Conservation (phyloP, 2,329 filamentous ascomycete genomes). For the Metarhizium sp. region DNA sequence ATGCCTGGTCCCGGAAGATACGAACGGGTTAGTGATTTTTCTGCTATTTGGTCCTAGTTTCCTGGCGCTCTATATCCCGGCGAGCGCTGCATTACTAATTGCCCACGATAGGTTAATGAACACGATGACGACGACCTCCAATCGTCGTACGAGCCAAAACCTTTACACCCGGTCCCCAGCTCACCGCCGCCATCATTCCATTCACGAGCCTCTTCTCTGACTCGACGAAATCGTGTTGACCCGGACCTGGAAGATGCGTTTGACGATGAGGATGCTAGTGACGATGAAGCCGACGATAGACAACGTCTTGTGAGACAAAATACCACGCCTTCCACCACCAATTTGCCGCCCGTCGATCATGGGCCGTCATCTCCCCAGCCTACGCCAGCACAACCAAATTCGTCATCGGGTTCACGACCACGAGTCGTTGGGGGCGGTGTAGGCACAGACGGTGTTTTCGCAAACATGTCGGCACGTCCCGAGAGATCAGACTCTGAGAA, state of each 20-base stretch:
- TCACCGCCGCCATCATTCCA: conserved; percentile 78
- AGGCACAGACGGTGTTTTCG: conserved; percentile 92
- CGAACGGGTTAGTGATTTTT: conserved; percentile 40
- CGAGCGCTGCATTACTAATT: conserved; percentile 4
- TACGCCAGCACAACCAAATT: conserved; percentile 14
- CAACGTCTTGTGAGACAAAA: conserved; percentile 74
- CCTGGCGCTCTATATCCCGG: conserved; percentile 1
- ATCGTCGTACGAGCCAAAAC: conserved; percentile 20
- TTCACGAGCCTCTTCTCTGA: conserved; percentile 61
- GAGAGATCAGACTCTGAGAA: conserved; percentile 67
- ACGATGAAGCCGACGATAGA: conserved; percentile 68
- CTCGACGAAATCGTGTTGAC: conserved; percentile 46
- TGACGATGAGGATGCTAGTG: conserved; percentile 71
- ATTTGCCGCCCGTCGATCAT: background rate
- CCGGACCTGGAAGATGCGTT: conserved; percentile 88
- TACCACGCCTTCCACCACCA: conserved; percentile 19
- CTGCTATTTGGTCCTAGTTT: background rate
- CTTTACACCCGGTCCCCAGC: conserved; percentile 35
- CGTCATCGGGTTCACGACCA: conserved; percentile 30
- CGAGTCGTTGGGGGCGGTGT: conserved; percentile 59
- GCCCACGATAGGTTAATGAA: conserved; percentile 39
- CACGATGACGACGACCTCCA: conserved; percentile 36
- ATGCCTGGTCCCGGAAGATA: conserved; percentile 41
- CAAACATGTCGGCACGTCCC: conserved; percentile 86
- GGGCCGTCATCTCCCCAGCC: conserved; percentile 4